Conservation (phyloP, 768 basidiomycete genomes). For the Rhodosporidiobolus sp. region DNA sequence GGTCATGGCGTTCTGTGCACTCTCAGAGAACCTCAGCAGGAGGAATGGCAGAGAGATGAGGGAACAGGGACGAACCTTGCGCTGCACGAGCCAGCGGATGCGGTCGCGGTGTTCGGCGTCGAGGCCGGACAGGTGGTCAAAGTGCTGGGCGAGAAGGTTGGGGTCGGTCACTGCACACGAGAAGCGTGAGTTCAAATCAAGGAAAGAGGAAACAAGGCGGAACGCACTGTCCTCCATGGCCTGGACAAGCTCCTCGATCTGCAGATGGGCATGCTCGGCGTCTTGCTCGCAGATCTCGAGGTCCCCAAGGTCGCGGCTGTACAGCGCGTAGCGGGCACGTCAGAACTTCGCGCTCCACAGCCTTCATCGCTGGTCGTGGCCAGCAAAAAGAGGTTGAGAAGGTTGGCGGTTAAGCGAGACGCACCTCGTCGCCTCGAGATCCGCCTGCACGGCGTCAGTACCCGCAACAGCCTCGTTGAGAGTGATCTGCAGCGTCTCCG, state of each 20-base stretch:
- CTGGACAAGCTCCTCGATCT: slow-evolving; percentile 37
- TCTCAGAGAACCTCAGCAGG: background rate
- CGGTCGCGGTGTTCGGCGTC: slow-evolving; percentile 41
- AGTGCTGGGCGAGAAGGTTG: slow-evolving; percentile 24
- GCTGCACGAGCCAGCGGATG: slow-evolving; percentile 42
- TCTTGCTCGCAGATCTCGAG: slow-evolving; percentile 43
- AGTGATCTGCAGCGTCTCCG: slow-evolving; percentile 20
- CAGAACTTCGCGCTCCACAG: too few relatives aligned
- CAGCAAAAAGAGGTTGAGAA: background rate
- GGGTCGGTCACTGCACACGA: slow-evolving; percentile 21
- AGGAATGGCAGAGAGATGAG: background rate
- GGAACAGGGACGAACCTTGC: slow-evolving; percentile 29
- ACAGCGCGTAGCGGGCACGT: too few relatives aligned
- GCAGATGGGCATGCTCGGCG: slow-evolving; percentile 25
- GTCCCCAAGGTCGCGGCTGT: slow-evolving; percentile 38
- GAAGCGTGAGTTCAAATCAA: too few relatives aligned
- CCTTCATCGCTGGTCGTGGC: too few relatives aligned
- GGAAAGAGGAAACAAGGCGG: background rate
- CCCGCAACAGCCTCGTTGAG: slow-evolving; percentile 31
- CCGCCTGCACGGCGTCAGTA: slow-evolving; percentile 31
- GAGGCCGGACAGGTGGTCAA: slow-evolving; percentile 34
- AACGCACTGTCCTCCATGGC: slow-evolving; percentile 19
- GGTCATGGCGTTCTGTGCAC: slow-evolving; percentile 49
- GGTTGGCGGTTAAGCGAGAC: background rate
- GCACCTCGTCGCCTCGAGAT: slow-evolving; percentile 35